Evolutionary conservation across 805 yeast genomes (phyloP), one percentile per base, ranked within the genome.

Genomic region (Wickerhamomyces pijperi): DNA sequence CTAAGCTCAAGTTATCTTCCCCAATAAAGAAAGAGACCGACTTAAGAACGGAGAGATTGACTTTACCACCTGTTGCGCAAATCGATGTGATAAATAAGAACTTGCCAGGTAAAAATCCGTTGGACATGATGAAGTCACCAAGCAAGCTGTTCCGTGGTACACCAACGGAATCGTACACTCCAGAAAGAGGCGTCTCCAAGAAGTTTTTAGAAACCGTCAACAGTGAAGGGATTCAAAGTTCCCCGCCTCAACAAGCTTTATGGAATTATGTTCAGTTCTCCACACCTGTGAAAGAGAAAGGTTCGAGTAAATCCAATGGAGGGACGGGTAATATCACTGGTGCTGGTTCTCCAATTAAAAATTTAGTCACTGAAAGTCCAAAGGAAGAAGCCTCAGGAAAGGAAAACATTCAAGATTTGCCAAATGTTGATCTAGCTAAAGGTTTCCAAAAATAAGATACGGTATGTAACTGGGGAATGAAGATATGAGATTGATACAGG

Each of bases 211-310:
- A 21, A 21, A 21, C 11, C 25, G 25, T 16, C 35, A 39, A 52
- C 37, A 48, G 39, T 34, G 47, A 46, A 17, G 50, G 51, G 25
- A 39, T 54, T 32, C 61, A 60, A 38, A 59, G 63, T 23, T 84
- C 29, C 13, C 29, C 29, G n/a, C n/a, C n/a, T 25, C 29, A 95
- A 2, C 97, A 97, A 2, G 96, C 95, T 15, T 74, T 88, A 42
- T 85, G 96, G 97, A 84, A 82, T 55, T 78, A 84, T 61, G 85
- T 88, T 53, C 95, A 87, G 51, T 78, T 88, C 40, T 65, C 74
- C 32, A 72, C 78, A 3, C 58, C 58, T 25, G 40, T 50, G 36
- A 54, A 51, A 28, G 46, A 47, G 34, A 40, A 16, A 7, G n/a
- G 21, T 9, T 25, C 20, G 34, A 38, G 34, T 37, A 42, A 32